Percentiles rank a stretch among this genome's conserved stretches.
phyloP scores from a whole-genome alignment of 345 rosid genomes.

The Citrus sinensis region DVS_A1.0 CM039161.1:19598501-19599000 shows the following conservation, averaged over 20 bases:
- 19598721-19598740: neutral
- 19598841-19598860: neutral
- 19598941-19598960: slow-evolving; percentile 89
- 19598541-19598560: neutral
- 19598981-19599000: slow-evolving; percentile 76
- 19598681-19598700: neutral
- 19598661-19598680: neutral
- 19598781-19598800: neutral
- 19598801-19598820: neutral
- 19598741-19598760: neutral
- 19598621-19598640: neutral
- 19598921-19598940: slow-evolving; percentile 20
- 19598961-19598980: slow-evolving; percentile 65
- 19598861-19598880: neutral
- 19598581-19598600: neutral
- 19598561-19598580: neutral
- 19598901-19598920: neutral
- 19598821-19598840: neutral
- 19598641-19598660: neutral
- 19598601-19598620: neutral
- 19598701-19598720: too few species aligned
- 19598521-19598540: neutral
- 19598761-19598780: neutral
- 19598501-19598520: neutral
- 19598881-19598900: neutral